Conservation (phyloP, 2,329 filamentous ascomycete species). For the Cordyceps javanica region DNA sequence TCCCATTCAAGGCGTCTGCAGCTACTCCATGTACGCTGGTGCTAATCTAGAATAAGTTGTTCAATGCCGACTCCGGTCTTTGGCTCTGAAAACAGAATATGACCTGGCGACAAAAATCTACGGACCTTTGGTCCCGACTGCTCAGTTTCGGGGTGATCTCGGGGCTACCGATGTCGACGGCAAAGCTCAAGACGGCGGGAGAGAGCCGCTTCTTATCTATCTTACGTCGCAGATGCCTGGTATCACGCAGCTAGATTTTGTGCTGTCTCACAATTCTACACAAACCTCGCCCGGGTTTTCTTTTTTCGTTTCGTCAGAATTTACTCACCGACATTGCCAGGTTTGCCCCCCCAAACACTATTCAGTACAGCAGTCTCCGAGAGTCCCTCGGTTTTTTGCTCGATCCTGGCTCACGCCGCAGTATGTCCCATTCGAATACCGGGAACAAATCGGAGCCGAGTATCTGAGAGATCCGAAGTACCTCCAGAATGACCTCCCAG, state of each 20-base stretch:
- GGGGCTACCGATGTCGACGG: conserved; percentile 8
- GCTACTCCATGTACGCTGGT: conserved; percentile 34
- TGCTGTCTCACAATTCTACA: conserved; percentile 26
- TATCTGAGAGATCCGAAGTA: not conserved
- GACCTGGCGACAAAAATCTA: conserved; percentile 26
- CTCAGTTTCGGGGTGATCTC: conserved; percentile 24
- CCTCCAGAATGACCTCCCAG: not conserved
- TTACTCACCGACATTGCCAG: conserved; percentile 28
- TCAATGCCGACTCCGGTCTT: conserved; percentile 32
- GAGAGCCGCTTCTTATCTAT: conserved; percentile 31
- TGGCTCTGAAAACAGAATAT: conserved; percentile 25
- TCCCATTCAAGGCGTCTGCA: conserved; percentile 29
- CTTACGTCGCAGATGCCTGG: conserved; percentile 28
- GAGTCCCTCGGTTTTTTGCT: conserved; percentile 28
- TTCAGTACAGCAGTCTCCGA: conserved; percentile 13
- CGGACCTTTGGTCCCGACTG: conserved; percentile 22
- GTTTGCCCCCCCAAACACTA: conserved; percentile 27
- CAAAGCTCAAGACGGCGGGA: conserved; percentile 15
- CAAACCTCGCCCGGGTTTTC: conserved; percentile 28
- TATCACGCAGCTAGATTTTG: conserved; percentile 30
- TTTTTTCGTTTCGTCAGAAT: conserved; percentile 28
- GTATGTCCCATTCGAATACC: not conserved
- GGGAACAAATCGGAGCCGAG: not conserved
- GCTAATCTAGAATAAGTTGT: conserved; percentile 26
- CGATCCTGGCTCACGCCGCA: not conserved